phyloP scores from a whole-genome alignment of 768 basidiomycete genomes.

The Boletus rubropictus region DNA sequence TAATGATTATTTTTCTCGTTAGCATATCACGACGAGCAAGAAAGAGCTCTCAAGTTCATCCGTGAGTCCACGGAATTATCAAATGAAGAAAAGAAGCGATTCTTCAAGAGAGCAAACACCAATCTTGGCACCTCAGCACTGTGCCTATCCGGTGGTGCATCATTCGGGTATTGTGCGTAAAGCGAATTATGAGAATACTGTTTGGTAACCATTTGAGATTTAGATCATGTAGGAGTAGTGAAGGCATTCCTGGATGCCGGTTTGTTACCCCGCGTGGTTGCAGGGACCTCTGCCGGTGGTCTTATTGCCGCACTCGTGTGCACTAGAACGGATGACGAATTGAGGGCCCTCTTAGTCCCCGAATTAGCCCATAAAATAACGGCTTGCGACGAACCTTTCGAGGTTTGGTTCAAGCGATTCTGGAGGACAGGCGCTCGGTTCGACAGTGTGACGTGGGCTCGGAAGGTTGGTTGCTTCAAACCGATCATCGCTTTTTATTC shows the following conservation, averaged over 20 bases:
- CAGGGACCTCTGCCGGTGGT: conserved; percentile 92
- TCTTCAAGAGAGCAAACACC: conserved; percentile 85
- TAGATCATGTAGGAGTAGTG: conserved; percentile 87
- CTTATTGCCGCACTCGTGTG: conserved; percentile 73
- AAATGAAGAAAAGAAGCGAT: conserved; percentile 83
- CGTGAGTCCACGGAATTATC: conserved; percentile 68
- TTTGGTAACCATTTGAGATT: conserved; percentile 1
- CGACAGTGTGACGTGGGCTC: conserved; percentile 84
- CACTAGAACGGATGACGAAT: conserved; percentile 84
- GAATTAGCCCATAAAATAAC: conserved; percentile 79
- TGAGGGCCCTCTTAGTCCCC: conserved; percentile 71
- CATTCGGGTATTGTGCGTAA: conserved; percentile 81
- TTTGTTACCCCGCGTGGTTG: conserved; percentile 85
- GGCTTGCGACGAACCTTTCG: conserved; percentile 73
- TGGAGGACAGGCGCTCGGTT: conserved; percentile 92
- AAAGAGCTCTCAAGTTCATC: conserved; percentile 68
- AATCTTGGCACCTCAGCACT: conserved; percentile 90
- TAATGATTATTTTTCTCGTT: not conserved
- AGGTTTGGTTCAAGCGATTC: conserved; percentile 65
- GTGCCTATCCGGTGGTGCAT: conserved; percentile 93
- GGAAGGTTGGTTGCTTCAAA: conserved; percentile 52
- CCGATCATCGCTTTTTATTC: not conserved
- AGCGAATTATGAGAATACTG: not conserved
- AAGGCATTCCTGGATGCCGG: conserved; percentile 86
- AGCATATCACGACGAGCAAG: conserved; percentile 82